Conservation (phyloP, 768 basidiomycete species). For the Phanerochaete sordida region DNA sequence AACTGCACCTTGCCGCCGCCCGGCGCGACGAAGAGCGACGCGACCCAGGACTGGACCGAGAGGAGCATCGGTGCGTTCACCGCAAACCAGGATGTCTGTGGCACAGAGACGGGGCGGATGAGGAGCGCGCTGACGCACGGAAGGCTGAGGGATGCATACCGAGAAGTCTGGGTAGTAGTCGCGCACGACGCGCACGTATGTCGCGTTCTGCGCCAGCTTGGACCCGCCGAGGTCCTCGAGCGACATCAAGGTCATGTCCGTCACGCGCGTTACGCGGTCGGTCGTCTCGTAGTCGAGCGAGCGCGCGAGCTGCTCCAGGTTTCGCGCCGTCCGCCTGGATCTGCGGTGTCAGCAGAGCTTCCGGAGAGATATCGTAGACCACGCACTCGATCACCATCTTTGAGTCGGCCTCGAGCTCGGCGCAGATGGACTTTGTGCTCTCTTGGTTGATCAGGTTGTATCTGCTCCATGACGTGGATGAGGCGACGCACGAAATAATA, state of each 20-base stretch:
- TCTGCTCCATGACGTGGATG: conserved; percentile 28
- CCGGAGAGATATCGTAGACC: no score
- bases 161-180: conserved; percentile 78
- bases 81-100: conserved; percentile 75
- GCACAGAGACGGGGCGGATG: background rate
- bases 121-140: background rate
- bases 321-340: background rate
- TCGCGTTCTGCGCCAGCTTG: conserved; percentile 23
- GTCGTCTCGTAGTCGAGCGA: conserved; percentile 65
- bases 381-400: background rate
- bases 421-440: background rate
- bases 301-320: conserved; percentile 63
- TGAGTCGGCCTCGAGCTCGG: background rate
- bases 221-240: background rate
- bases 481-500: background rate
- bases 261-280: conserved; percentile 70
- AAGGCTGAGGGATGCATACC: conserved; percentile 33
- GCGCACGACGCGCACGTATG: conserved; percentile 70
- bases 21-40: conserved; percentile 46
- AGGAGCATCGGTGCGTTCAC: conserved; percentile 83
- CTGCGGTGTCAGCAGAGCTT: no score
- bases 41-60: conserved; percentile 63
- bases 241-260: conserved; percentile 43
- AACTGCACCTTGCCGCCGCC: conserved; percentile 49
- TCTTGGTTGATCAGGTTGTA: conserved; percentile 43